A percentile compares a stretch with the other conserved stretches of the same genome.
These are phyloP conservation scores for Rhizopus sp. DNA, from an alignment of 371 early-diverging fungal genomes.

Conservation along the genomic window DNA sequence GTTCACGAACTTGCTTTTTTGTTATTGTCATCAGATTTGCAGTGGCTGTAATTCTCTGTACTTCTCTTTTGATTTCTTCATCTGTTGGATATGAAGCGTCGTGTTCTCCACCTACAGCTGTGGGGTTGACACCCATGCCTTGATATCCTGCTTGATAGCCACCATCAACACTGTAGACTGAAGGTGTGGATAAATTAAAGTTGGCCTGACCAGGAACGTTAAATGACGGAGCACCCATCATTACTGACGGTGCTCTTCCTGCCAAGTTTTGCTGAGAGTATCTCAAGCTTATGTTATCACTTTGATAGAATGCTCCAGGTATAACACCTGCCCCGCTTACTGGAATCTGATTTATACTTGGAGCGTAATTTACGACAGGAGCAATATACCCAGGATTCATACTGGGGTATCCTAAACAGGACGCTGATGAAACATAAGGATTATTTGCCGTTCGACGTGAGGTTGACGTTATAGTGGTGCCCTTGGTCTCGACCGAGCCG, in stretches of 20 bases:
- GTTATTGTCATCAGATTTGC: constrained; percentile 82
- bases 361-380: constrained; percentile 19
- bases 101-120: constrained; percentile 7
- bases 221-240: constrained; percentile 9
- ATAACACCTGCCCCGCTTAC: constrained; percentile 6
- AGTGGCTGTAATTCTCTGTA: constrained; percentile 71
- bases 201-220: constrained; percentile 1
- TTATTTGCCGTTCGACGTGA: constrained; percentile 23
- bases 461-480: constrained; percentile 28
- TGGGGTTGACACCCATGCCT: constrained; percentile 3
- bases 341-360: constrained; percentile 21
- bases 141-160: constrained; percentile 12
- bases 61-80: constrained; percentile 74
- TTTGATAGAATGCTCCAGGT: constrained; percentile 9
- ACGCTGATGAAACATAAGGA: constrained; percentile 13
- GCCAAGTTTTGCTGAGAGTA: constrained; percentile 27
- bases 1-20: constrained; percentile 87
- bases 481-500: constrained; percentile 53
- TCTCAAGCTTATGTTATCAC: constrained; percentile 26
- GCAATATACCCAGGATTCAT: constrained; percentile 18
- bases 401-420: constrained; percentile 7
- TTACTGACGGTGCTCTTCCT: constrained; percentile 18
- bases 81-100: constrained; percentile 60
- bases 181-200: constrained; percentile 10
- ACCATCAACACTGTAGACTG: constrained; percentile 25